Evolutionary conservation across 2,329 filamentous ascomycete species (phyloP), one percentile per base, ranked within the genome.

Genomic region (Polychaeton citri): DNA sequence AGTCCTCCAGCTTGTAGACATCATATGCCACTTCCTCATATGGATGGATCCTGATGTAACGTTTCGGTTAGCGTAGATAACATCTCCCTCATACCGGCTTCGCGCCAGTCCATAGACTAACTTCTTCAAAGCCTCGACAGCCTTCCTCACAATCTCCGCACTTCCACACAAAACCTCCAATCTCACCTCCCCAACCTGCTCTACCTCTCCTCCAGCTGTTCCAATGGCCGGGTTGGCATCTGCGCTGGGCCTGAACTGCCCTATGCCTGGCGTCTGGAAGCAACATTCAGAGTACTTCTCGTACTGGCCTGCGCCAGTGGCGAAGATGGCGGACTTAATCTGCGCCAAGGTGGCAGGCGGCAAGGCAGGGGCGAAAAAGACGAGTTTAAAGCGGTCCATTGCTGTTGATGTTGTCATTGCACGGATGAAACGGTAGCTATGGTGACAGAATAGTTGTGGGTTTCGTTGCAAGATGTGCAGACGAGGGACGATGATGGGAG

Each of bases 151-250:
- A 13, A 71, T 63, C 6, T 79, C 71, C 46, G 70, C 66, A 0
- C 76, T 74, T 1, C 73, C 46, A 49, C 75, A 77, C 3, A 80
- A 50, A 1, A 71, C 70, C 61, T 84, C 78, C 12, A 80, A 72
- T 33, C 68, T 66, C 2, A 70, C 63, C 54, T 83, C 79, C 3
- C 69, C 63, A 0, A 73, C 63, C 39, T 72, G 53, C 54, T 81
- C 75, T 1, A 81, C 48, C 19, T 61, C 53, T 0, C 76, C 75
- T 0, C 76, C 75, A 1, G 65, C 59, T 7, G 58, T 57, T 0
- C 79, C 79, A 42, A 81, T 74, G 47, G 74, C 59, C 3, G 79
- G 79, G 33, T 76, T 76, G 1, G 79, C 75, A 0, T 61, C 53
- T 37, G 65, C 64, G 1, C 72, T 74, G 0, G 78, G 77, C 0